phyloP scores from a whole-genome alignment of 768 basidiomycete species.

The Baorangia bicolor region DNA sequence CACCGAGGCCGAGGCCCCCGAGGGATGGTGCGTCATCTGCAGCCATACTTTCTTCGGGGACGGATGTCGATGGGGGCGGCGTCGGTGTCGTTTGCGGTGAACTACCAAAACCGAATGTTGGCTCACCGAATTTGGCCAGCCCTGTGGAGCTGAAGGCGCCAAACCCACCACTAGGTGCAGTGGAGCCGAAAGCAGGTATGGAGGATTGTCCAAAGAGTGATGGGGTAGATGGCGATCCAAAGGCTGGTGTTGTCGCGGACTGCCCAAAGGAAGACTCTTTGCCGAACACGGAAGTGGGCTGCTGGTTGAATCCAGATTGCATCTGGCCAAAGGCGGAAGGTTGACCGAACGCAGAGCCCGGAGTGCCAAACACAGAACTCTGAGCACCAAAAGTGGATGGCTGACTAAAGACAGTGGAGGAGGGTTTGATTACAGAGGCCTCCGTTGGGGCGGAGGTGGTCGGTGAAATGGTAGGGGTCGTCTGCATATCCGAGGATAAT shows the following conservation, averaged over 20 bases:
- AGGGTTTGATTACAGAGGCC: constrained; percentile 28
- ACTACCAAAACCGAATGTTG: constrained; percentile 24
- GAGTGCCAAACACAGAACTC: constrained; percentile 16
- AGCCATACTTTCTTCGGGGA: constrained; percentile 33
- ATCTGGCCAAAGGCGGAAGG: constrained; percentile 22
- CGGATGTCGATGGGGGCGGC: neutral
- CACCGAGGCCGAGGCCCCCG: constrained; percentile 34
- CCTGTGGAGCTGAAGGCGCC: constrained; percentile 32
- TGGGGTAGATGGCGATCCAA: constrained; percentile 15
- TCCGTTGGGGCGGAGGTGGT: constrained; percentile 16
- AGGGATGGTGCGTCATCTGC: constrained; percentile 32
- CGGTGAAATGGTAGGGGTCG: constrained; percentile 25
- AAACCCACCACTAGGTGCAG: constrained; percentile 27
- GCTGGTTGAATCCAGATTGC: constrained; percentile 15
- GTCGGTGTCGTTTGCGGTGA: constrained; percentile 7
- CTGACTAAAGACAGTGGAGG: constrained; percentile 37
- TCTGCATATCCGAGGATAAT: constrained; percentile 32
- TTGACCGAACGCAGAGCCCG: constrained; percentile 34
- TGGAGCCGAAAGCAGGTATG: constrained; percentile 23
- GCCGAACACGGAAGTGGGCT: constrained; percentile 25
- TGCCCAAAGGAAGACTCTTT: constrained; percentile 24
- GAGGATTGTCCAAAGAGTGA: constrained; percentile 22
- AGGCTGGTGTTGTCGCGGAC: constrained; percentile 6
- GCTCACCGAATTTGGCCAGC: constrained; percentile 34
- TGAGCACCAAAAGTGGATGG: constrained; percentile 28